Percentiles rank a stretch among this genome's conserved stretches.
Conservation (phyloP, 805 yeast genomes). For the Ogataea allantospora region DNA sequence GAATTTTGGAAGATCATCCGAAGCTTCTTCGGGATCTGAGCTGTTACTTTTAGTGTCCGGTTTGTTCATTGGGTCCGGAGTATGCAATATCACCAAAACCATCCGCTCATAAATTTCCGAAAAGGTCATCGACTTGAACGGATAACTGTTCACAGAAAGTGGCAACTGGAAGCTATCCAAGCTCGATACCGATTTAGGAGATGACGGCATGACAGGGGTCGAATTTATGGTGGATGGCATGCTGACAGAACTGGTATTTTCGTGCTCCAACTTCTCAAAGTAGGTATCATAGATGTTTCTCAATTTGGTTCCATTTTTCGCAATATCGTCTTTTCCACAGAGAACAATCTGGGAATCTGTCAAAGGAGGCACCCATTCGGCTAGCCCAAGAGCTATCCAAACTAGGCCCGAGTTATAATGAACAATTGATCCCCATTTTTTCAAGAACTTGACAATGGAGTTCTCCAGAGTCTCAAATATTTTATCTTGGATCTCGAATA, state of each 20-base stretch:
- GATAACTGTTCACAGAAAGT: constrained; percentile 15
- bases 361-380: constrained; percentile 84
- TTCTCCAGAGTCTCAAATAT: constrained; percentile 56
- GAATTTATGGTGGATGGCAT: constrained; percentile 24
- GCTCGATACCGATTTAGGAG: constrained; percentile 29
- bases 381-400: constrained; percentile 85
- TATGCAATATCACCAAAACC: constrained; percentile 70
- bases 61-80: constrained; percentile 49
- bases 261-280: constrained; percentile 30
- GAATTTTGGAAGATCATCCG: constrained; percentile 25
- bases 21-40: constrained; percentile 8
- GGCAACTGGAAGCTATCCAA: constrained; percentile 21
- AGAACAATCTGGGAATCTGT: constrained; percentile 51
- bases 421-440: constrained; percentile 75
- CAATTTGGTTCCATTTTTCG: constrained; percentile 37
- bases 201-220: constrained; percentile 23
- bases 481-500: constrained; percentile 46
- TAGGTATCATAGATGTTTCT: constrained; percentile 34
- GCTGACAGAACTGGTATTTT: constrained; percentile 3
- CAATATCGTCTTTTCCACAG: constrained; percentile 49
- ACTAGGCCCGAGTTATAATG: constrained; percentile 80
- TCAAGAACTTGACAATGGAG: constrained; percentile 61
- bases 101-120: constrained; percentile 73
- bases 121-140: constrained; percentile 48
- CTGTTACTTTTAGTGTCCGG: constrained; percentile 18